phyloP scores from a whole-genome alignment of 108 stramenopile genomes.

The Nitzschia putrida region DNA sequence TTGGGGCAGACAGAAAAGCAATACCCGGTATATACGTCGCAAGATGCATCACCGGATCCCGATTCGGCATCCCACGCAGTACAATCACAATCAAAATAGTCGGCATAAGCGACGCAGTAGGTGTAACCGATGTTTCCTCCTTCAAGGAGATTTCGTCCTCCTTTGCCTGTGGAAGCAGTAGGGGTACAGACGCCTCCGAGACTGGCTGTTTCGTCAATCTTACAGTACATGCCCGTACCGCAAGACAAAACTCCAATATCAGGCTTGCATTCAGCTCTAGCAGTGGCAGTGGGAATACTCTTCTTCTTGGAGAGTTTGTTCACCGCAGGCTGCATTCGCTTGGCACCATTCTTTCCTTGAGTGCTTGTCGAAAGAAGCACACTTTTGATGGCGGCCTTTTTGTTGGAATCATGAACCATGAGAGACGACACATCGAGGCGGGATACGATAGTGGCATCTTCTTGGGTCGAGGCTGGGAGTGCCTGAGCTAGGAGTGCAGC shows the following conservation, averaged over 20 bases:
- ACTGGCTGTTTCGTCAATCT: neutral
- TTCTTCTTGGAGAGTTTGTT: too few species aligned
- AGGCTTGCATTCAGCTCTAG: conserved; percentile 9
- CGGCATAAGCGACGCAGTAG: conserved; percentile 8
- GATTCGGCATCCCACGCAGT: neutral
- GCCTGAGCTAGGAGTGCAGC: conserved; percentile 8
- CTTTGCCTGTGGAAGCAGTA: neutral
- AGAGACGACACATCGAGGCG: too few species aligned
- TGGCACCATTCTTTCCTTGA: too few species aligned
- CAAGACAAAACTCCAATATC: conserved; percentile 22
- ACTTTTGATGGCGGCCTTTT: neutral
- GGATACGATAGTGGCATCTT: neutral
- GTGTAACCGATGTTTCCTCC: neutral
- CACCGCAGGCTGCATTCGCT: too few species aligned
- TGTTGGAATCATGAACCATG: too few species aligned
- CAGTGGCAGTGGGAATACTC: too few species aligned
- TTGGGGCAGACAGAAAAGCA: neutral
- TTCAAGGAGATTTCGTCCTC: neutral
- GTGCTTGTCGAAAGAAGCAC: too few species aligned
- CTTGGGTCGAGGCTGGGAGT: conserved; percentile 4
- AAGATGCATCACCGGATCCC: neutral
- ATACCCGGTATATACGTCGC: neutral
- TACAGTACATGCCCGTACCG: conserved; percentile 14
- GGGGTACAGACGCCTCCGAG: conserved; percentile 19
- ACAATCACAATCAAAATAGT: conserved; percentile 8